These are phyloP conservation scores for Rhododendron simsii DNA, from an alignment of 148 eudicot species.

Conservation along the genomic window DNA sequence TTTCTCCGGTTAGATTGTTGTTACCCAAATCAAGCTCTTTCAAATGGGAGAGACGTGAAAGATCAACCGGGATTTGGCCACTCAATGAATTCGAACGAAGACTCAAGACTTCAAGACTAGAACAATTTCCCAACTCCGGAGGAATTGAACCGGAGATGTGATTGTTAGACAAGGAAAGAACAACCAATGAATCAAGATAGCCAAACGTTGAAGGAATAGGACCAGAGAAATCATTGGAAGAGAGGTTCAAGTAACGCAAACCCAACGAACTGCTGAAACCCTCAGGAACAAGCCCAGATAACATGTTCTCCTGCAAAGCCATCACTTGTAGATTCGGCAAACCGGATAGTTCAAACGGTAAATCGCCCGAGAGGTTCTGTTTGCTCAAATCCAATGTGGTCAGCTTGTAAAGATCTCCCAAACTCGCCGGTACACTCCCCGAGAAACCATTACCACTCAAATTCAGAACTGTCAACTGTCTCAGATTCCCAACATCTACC, in stretches of 20 bases:
- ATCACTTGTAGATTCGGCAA: conserved; percentile 63
- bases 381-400: conserved; percentile 74
- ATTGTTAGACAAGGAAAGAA: conserved; percentile 55
- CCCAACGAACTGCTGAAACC: conserved; percentile 74
- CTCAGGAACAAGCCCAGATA: conserved; percentile 69
- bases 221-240: conserved; percentile 66
- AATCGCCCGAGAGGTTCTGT: conserved; percentile 52
- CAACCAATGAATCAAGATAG: conserved; percentile 40
- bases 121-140: conserved; percentile 72
- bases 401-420: conserved; percentile 57
- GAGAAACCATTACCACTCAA: conserved; percentile 63
- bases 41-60: conserved; percentile 49
- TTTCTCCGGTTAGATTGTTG: conserved; percentile 55
- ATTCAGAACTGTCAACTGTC: conserved; percentile 48
- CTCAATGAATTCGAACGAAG: conserved; percentile 46
- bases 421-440: conserved; percentile 48
- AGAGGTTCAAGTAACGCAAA: conserved; percentile 62
- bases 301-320: conserved; percentile 60
- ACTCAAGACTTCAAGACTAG: conserved; percentile 45
- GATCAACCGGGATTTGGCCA: conserved; percentile 54
- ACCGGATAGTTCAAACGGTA: conserved; percentile 67
- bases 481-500: conserved; percentile 36
- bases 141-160: conserved; percentile 49
- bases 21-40: conserved; percentile 52
- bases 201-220: conserved; percentile 63